These are phyloP conservation scores for Ophiorrhiza pumila DNA, from an alignment of 257 asterid genomes.

Conservation along the genomic window DNA sequence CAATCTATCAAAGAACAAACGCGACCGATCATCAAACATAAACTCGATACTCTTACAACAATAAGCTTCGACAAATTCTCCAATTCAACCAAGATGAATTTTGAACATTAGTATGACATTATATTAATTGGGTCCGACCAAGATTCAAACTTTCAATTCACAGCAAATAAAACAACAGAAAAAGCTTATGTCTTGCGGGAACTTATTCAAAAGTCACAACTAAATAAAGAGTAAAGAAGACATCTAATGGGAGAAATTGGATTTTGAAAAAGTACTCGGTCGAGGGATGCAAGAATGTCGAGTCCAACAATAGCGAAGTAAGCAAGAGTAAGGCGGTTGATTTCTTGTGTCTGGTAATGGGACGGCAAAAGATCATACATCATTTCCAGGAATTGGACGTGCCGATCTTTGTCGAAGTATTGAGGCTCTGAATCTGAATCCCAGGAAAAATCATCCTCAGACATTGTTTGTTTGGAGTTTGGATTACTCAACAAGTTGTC, in stretches of 20 bases:
- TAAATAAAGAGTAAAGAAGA: no score
- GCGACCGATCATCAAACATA: neutral
- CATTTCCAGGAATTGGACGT: slow-evolving; percentile 58
- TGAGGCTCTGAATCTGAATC: slow-evolving; percentile 23
- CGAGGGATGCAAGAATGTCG: slow-evolving; percentile 66
- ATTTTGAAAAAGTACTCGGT: slow-evolving; percentile 43
- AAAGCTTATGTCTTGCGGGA: neutral
- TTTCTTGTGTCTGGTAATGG: slow-evolving; percentile 68
- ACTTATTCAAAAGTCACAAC: neutral
- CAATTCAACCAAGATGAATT: neutral
- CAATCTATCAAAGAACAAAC: slow-evolving; percentile 43
- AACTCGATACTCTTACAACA: neutral
- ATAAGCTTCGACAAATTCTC: neutral
- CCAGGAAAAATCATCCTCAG: slow-evolving; percentile 13
- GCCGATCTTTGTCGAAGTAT: slow-evolving; percentile 72
- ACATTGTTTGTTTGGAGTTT: slow-evolving; percentile 16
- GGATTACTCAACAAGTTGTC: neutral
- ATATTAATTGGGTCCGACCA: neutral
- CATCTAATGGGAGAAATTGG: neutral
- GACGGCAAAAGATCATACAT: slow-evolving; percentile 72
- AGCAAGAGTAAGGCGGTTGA: slow-evolving; percentile 87
- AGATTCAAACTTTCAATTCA: neutral
- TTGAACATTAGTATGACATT: neutral
- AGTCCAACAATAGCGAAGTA: slow-evolving; percentile 76
- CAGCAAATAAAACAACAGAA: neutral